A percentile compares a stretch with the other conserved stretches of the same genome.
phyloP scores from a whole-genome alignment of 1,284 basidiomycete species.

The Leccinum glutinopallens region DNA sequence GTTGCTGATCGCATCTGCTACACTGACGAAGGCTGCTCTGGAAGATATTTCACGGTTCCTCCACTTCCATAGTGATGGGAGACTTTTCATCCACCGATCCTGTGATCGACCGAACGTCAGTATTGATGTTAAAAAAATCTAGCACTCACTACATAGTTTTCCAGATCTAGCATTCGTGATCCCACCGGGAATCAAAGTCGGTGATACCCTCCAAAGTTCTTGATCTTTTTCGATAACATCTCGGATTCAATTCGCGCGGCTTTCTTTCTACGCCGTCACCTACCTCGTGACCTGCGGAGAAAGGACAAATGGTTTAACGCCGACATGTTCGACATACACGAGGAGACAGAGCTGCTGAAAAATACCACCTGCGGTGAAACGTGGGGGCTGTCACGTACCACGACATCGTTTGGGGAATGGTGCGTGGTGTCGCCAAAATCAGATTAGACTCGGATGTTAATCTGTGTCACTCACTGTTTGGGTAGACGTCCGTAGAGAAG shows the following conservation, averaged over 20 bases:
- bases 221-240: conserved; percentile 38
- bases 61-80: background rate
- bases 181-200: conserved; percentile 13
- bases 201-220: conserved; percentile 28
- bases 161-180: conserved; percentile 35
- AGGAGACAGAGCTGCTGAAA: conserved; percentile 1
- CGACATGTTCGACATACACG: conserved; percentile 11
- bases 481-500: conserved; percentile 54
- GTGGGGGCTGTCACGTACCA: conserved; percentile 12
- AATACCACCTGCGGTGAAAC: conserved; percentile 1
- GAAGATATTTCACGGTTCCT: background rate
- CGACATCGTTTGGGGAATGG: conserved; percentile 17
- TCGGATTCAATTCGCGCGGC: background rate
- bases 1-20: background rate
- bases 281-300: background rate
- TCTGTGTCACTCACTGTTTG: too few species aligned
- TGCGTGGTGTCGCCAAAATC: background rate
- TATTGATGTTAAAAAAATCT: background rate
- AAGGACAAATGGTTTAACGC: conserved; percentile 22
- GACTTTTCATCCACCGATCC: background rate
- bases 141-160: conserved; percentile 11
- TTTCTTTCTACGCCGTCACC: background rate
- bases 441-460: too few species aligned
- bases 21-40: background rate
- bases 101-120: background rate